phyloP scores from a whole-genome alignment of 2,329 filamentous ascomycete species.

The Paecilomyces fulvus region DNA sequence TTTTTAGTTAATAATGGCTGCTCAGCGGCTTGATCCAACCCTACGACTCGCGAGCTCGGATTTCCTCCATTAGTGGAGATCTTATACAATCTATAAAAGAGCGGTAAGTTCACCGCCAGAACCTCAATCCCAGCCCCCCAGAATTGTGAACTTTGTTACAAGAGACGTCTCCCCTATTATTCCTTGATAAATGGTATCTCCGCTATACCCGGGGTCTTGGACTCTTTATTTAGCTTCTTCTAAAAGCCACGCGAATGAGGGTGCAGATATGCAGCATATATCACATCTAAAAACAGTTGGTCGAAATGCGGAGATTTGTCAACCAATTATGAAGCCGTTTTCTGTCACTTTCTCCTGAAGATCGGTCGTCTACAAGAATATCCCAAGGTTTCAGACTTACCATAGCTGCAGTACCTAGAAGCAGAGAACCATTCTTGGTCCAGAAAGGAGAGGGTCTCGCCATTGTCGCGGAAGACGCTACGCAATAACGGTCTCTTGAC shows the following conservation, averaged over 20 bases:
- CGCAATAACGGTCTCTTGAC: neutral
- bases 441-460: neutral
- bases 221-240: neutral
- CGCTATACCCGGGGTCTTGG: neutral
- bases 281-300: neutral
- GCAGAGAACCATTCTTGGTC: neutral
- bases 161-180: neutral
- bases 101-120: neutral
- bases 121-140: neutral
- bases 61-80: neutral
- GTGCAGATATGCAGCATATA: neutral
- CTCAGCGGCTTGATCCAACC: too few relatives aligned
- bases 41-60: neutral
- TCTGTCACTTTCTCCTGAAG: neutral
- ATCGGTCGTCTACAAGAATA: neutral
- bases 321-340: neutral
- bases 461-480: neutral
- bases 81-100: neutral
- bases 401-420: neutral
- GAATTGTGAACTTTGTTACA: neutral
- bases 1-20: neutral
- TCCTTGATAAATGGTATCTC: neutral
- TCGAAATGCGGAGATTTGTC: neutral
- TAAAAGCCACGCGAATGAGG: neutral
- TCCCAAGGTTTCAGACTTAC: neutral